phyloP scores from a whole-genome alignment of 2,329 filamentous ascomycete genomes.

The Raffaelea deltoideospora region DNA sequence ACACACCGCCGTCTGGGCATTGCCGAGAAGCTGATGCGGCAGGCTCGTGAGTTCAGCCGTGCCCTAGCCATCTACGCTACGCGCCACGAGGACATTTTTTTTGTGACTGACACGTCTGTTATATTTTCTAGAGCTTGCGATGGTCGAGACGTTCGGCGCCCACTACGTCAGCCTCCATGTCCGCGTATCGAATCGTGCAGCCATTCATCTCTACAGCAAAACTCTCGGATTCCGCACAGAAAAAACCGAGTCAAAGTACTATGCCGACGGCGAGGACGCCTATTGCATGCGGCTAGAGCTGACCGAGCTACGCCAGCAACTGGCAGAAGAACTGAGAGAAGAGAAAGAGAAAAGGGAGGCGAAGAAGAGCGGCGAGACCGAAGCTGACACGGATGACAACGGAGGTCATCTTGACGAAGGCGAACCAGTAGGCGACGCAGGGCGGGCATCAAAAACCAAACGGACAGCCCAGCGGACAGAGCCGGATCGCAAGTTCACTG shows the following conservation, averaged over 20 bases:
- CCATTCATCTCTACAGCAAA: constrained; percentile 81
- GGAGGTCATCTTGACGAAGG: constrained; percentile 41
- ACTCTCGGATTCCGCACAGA: constrained; percentile 81
- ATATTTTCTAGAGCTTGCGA: constrained; percentile 57
- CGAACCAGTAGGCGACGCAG: constrained; percentile 53
- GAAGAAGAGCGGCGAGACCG: constrained; percentile 2
- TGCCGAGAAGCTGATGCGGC: constrained; percentile 94
- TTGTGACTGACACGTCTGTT: neutral
- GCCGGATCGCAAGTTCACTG: constrained; percentile 57
- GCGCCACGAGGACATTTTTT: too few relatives aligned
- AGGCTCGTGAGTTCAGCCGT: constrained; percentile 55
- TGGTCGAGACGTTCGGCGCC: constrained; percentile 88
- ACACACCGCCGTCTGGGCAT: constrained; percentile 84
- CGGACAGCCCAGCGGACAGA: constrained; percentile 8
- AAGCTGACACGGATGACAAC: neutral
- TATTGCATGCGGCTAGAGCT: constrained; percentile 88
- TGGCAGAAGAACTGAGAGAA: constrained; percentile 27
- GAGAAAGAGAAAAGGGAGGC: constrained; percentile 20
- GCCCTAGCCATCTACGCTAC: neutral
- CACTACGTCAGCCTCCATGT: constrained; percentile 94
- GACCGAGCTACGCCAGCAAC: constrained; percentile 36
- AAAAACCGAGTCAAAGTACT: constrained; percentile 80
- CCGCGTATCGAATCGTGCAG: constrained; percentile 82
- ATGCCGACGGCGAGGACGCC: constrained; percentile 94
- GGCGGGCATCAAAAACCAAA: constrained; percentile 20